Conservation (phyloP, 495 filamentous ascomycete genomes). For the Penicillium salamii region DNA sequence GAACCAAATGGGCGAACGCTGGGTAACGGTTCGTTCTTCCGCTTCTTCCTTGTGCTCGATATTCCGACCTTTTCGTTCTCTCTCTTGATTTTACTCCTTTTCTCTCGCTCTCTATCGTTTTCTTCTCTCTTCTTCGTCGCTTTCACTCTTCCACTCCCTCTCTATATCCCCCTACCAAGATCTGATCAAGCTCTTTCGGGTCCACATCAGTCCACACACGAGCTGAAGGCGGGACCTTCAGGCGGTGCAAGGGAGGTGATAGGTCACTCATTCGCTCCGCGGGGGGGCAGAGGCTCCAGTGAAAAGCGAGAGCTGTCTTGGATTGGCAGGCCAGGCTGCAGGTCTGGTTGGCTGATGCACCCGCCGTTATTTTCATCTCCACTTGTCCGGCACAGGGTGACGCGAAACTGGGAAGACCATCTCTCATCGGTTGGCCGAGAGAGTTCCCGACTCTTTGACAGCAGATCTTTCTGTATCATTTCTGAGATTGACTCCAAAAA, state of each 20-base stretch:
- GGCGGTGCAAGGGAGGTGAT: conserved; percentile 9
- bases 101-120: background rate
- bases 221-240: conserved; percentile 4
- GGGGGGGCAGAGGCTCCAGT: conserved; percentile 5
- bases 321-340: background rate
- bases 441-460: conserved; percentile 15
- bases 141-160: background rate
- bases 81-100: too few relatives aligned
- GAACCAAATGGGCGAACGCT: conserved; percentile 12
- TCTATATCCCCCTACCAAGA: too few relatives aligned
- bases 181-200: background rate
- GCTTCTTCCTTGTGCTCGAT: too few relatives aligned
- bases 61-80: too few relatives aligned
- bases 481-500: background rate
- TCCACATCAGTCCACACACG: background rate
- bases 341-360: conserved; percentile 14
- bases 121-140: too few relatives aligned
- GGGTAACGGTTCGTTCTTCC: conserved; percentile 10
- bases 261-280: conserved; percentile 15
- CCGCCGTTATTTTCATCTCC: conserved; percentile 20
- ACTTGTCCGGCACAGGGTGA: conserved; percentile 15
- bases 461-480: background rate
- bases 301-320: conserved; percentile 15
- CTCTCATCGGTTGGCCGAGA: conserved; percentile 10
- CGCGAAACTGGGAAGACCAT: conserved; percentile 16